Percentiles rank a stretch among this genome's conserved stretches.
These are phyloP conservation scores for Protostelium mycophagum DNA, from an alignment of 78 protist genomes.

Conservation along the genomic window DNA sequence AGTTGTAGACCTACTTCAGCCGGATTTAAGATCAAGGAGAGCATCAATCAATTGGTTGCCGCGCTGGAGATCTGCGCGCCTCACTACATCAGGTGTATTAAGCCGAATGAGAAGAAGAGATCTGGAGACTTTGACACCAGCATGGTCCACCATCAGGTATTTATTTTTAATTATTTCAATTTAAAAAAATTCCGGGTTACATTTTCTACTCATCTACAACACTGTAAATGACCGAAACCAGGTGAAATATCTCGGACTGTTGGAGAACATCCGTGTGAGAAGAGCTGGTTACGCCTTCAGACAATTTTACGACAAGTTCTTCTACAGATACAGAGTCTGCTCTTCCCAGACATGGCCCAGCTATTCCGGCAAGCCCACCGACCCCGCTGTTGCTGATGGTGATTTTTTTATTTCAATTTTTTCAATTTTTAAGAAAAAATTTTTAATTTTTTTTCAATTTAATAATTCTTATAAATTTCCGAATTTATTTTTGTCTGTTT, in stretches of 20 bases:
- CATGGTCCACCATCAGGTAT: constrained; percentile 62
- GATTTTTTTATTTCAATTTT: too few relatives aligned
- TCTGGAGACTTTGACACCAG: constrained; percentile 51
- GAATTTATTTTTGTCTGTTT: neutral
- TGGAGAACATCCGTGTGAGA: constrained; percentile 80
- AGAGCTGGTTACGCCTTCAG: constrained; percentile 90
- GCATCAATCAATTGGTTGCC: constrained; percentile 63
- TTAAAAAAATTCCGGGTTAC: too few relatives aligned
- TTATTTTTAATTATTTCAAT: too few relatives aligned
- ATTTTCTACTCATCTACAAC: too few relatives aligned
- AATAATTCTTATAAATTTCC: neutral
- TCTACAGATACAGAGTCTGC: constrained; percentile 61
- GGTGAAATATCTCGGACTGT: constrained; percentile 81
- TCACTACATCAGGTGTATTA: constrained; percentile 74
- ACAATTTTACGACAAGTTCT: constrained; percentile 75
- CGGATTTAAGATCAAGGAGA: constrained; percentile 68
- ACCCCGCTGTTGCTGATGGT: neutral
- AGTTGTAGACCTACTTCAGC: constrained; percentile 83
- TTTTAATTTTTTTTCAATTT: too few relatives aligned
- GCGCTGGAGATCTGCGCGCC: constrained; percentile 67
- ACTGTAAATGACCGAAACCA: too few relatives aligned
- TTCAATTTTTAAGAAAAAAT: too few relatives aligned
- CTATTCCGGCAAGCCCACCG: constrained; percentile 13
- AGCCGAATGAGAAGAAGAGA: constrained; percentile 71
- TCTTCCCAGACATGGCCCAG: constrained; percentile 69